Conservation (phyloP, 805 yeast species). For the Ogataea parapolymorpha region DNA sequence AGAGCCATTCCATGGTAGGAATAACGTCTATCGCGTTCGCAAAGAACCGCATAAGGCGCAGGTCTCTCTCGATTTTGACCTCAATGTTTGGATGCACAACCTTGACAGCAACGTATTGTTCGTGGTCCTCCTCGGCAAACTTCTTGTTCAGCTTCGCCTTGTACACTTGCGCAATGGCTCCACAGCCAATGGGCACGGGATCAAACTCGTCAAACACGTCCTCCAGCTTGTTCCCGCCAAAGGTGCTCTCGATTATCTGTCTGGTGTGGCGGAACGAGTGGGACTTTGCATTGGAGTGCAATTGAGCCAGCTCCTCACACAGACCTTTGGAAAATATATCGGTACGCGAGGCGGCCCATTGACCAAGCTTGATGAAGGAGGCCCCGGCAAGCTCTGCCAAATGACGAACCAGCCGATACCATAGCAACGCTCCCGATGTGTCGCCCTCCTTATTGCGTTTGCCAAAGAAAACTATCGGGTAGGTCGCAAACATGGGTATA, state of each 20-base stretch:
- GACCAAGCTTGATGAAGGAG: constrained; percentile 87
- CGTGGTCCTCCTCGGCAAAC: constrained; percentile 36
- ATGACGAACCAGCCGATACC: constrained; percentile 66
- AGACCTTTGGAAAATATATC: constrained; percentile 82
- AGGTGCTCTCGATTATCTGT: constrained; percentile 53
- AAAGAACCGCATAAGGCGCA: constrained; percentile 77
- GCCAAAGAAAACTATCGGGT: constrained; percentile 66
- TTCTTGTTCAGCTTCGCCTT: constrained; percentile 57
- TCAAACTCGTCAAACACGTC: constrained; percentile 79
- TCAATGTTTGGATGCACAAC: constrained; percentile 89
- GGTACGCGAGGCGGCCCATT: constrained; percentile 98
- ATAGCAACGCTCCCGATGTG: constrained; percentile 59
- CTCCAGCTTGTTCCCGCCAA: constrained; percentile 51
- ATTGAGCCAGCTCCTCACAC: constrained; percentile 69
- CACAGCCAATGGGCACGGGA: constrained; percentile 85
- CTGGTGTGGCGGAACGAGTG: constrained; percentile 67
- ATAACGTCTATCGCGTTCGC: constrained; percentile 66
- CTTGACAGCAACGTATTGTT: constrained; percentile 78
- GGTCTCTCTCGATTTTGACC: constrained; percentile 68
- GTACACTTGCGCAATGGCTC: constrained; percentile 97
- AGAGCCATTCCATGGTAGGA: constrained; percentile 98
- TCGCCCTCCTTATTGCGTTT: constrained; percentile 37
- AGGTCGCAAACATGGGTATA: constrained; percentile 59
- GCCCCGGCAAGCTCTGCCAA: constrained; percentile 88
- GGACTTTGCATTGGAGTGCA: constrained; percentile 80